Base-by-base conservation (phyloP, 257 asterid species). In the Cordia subcordata region DNA sequence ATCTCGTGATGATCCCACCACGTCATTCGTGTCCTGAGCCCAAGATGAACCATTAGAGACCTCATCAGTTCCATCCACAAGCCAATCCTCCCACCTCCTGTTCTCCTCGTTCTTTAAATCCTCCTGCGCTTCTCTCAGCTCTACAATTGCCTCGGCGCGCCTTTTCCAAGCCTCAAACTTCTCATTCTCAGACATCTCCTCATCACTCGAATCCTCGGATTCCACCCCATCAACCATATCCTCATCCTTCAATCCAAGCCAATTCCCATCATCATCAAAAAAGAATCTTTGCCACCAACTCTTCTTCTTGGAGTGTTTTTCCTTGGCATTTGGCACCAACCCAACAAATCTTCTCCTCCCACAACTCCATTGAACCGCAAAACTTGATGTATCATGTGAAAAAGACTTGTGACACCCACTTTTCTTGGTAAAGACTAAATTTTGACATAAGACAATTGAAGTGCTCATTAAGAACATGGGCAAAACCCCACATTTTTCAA, bases 81-180 rank as follows among this genome's bases (percentile, higher is more conserved):
- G 78, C 97, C 99, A 93, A 52, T 93, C 97, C 72, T 93, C 99
- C 99, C 99, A 93, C 77, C 69, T 86, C 75, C 81, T 82, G 55
- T 78, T 77, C 79, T 86, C 95, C 81, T 89, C 96, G 62, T 92
- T 88, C 86, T 73, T 85, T 17, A 69, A 76, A 72, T 76, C 97
- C 57, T 79, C 82, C 55, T 86, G 97, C 22, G 96, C 99, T 71
- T 88, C 97, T 81, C 99, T 88, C 73, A 93, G 61, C 62, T 93
- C 97, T 14, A 81, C 75, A 64, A 93, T 93, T 0, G 95, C 88
- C 84, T 92, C 99, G 0, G 97, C 97, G 55, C 97, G 84, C 75
- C 85, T 78, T 63, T 71, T 88, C 99, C 99, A 93, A 5, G 90
- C 96, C 81, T 93, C 99, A 69, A 93, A 89, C 78, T 89, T 93